Base-by-base conservation (phyloP, 1,284 basidiomycete species). In the Exobasidium cylindrosporum region DNA sequence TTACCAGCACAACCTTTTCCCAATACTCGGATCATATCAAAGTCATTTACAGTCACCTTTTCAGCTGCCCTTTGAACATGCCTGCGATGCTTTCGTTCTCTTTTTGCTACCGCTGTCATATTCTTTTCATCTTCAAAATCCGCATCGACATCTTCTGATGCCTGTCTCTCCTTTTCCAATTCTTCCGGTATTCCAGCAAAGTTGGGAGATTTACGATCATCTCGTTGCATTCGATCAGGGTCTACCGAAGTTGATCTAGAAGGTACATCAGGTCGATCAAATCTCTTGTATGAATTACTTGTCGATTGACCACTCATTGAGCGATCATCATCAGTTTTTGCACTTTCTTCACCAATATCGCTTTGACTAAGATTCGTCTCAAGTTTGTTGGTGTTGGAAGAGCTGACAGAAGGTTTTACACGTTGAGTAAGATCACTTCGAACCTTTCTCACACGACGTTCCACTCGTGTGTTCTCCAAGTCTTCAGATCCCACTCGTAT, bases 1-100 rank as follows among this genome's bases (percentile, higher is more conserved):
- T 95, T 94, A 55, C 93, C 94, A 1, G 94, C 93, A 75, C 93
- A 97, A 1, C 94, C 95, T 82, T 94, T 96, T 14, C 94, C 94
- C 5, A 97, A 83, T 21, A 97, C 94, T 26, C 92, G 86, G 84
- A 96, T 89, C 85, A 97, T 91, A 82, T 97, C 91, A 80, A 97
- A 97, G 82, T 97, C 93, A 71, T 92, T 86, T 64, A 97, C 71
- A 10, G 74, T 76, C 32, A 74, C 74, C 63, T 76, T 74, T 46
- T 76, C 72, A 45, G 40, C 45, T 14, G 55, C 58, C 23, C 35
- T 57, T 6, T 52, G 60, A 32, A 53, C 29, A 31, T 47, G 45
- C 21, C 50, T 40, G 17, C 53, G 23, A 10, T 61, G 46, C 28
- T 57, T 72, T 68, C 67, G 83, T 46, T 82, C 76, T 83, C 82